Percentiles rank a stretch among this genome's conserved stretches.
phyloP scores from a whole-genome alignment of 1,284 basidiomycete species.

The Cystobasidium sp. region DNA sequence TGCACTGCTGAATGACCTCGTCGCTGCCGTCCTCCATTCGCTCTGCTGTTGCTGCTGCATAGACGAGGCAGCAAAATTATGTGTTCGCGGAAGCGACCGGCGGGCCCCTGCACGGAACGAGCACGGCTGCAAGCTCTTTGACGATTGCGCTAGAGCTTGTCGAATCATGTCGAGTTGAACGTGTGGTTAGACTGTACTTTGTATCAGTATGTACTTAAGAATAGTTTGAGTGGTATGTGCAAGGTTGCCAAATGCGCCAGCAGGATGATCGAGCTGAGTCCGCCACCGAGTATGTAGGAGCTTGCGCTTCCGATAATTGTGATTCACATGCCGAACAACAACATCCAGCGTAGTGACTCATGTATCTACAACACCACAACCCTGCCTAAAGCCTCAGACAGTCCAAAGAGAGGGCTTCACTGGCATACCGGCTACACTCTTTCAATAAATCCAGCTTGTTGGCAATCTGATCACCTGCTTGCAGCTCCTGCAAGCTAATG shows the following conservation, averaged over 20 bases:
- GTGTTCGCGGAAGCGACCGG: conserved; percentile 11
- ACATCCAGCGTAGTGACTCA: neutral
- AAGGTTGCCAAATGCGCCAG: too few relatives aligned
- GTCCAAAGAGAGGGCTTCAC: neutral
- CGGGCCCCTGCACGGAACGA: conserved; percentile 17
- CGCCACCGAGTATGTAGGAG: too few relatives aligned
- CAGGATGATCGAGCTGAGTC: too few relatives aligned
- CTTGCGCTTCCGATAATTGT: neutral
- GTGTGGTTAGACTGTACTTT: too few relatives aligned
- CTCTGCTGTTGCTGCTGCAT: neutral
- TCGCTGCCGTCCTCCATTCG: conserved; percentile 11
- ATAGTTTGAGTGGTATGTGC: neutral
- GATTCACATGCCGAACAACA: neutral
- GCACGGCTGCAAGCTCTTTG: neutral
- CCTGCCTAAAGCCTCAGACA: conserved; percentile 6
- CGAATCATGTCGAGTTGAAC: neutral
- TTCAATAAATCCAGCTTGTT: conserved; percentile 37
- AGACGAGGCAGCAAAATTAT: conserved; percentile 31
- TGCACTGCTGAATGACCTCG: conserved; percentile 33
- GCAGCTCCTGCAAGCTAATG: conserved; percentile 37
- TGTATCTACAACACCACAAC: neutral
- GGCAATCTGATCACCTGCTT: conserved; percentile 32
- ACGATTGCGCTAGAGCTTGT: neutral
- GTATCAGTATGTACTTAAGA: neutral
- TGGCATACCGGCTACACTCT: conserved; percentile 29